These are phyloP conservation scores for Russula sp. DNA, from an alignment of 768 basidiomycete species.

Conservation along the genomic window DNA sequence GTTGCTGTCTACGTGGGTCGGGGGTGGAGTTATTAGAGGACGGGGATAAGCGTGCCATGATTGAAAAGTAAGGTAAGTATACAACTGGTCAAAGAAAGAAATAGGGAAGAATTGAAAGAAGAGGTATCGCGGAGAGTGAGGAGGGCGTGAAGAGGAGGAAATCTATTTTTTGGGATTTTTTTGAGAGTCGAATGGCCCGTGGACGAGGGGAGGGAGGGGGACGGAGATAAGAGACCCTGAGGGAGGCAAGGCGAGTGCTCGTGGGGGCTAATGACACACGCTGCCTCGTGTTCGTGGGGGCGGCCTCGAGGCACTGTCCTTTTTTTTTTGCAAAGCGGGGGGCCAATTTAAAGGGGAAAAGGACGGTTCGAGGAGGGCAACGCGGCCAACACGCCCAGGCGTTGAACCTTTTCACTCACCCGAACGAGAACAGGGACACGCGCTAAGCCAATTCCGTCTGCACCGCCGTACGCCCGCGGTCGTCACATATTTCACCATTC, in stretches of 20 bases:
- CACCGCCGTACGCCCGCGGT: neutral
- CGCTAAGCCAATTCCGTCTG: constrained; percentile 1
- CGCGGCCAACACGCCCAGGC: neutral
- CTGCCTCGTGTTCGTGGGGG: constrained; percentile 14
- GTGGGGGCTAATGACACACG: neutral
- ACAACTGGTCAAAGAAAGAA: neutral
- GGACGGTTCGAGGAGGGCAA: neutral
- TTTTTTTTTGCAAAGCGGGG: neutral
- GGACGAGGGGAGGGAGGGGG: neutral
- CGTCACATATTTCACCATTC: neutral
- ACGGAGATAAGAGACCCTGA: constrained; percentile 12
- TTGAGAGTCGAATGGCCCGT: neutral
- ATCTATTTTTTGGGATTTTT: constrained; percentile 3
- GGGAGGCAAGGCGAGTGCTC: neutral
- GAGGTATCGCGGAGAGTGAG: neutral
- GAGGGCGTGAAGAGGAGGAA: neutral
- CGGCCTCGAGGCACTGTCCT: neutral
- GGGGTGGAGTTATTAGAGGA: constrained; percentile 9
- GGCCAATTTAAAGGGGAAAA: too few species aligned
- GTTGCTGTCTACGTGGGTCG: neutral
- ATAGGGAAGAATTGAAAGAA: neutral
- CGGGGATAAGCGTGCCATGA: constrained; percentile 8
- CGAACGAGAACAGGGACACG: neutral
- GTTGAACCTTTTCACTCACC: neutral
- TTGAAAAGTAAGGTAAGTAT: constrained; percentile 1